phyloP scores from a whole-genome alignment of 129 eudicot genomes.

The Saposhnikovia divaricata region DNA sequence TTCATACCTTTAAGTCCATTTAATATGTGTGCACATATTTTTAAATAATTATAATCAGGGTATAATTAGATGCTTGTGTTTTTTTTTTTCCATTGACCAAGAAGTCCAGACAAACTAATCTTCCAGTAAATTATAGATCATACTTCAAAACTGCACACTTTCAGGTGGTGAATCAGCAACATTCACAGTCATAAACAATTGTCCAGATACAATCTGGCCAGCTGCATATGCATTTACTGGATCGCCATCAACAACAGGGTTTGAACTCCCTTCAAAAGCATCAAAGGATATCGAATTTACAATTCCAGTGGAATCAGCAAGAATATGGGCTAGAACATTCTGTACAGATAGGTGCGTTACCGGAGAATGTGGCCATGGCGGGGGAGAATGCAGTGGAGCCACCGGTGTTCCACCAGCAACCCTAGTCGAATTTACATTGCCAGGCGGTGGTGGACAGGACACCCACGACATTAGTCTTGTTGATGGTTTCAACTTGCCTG shows the following conservation, averaged over 20 bases:
- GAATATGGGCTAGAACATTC: constrained; percentile 1
- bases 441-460: not conserved
- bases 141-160: not conserved
- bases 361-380: too few species aligned
- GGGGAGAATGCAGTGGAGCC: not conserved
- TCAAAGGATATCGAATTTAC: not conserved
- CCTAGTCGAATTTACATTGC: not conserved
- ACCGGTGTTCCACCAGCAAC: not conserved
- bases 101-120: too few species aligned
- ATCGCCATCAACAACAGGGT: not conserved
- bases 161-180: not conserved
- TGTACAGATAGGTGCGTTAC: not conserved
- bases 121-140: too few species aligned
- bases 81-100: too few species aligned
- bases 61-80: too few species aligned
- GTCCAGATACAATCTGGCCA: not conserved
- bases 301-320: not conserved
- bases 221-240: not conserved
- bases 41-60: too few species aligned
- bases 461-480: not conserved
- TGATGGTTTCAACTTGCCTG: not conserved
- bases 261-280: not conserved
- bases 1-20: too few species aligned
- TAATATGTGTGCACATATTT: too few species aligned
- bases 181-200: not conserved